These are phyloP conservation scores for Crithidia bombi DNA, from an alignment of 208 protist genomes.

Conservation along the genomic window DNA sequence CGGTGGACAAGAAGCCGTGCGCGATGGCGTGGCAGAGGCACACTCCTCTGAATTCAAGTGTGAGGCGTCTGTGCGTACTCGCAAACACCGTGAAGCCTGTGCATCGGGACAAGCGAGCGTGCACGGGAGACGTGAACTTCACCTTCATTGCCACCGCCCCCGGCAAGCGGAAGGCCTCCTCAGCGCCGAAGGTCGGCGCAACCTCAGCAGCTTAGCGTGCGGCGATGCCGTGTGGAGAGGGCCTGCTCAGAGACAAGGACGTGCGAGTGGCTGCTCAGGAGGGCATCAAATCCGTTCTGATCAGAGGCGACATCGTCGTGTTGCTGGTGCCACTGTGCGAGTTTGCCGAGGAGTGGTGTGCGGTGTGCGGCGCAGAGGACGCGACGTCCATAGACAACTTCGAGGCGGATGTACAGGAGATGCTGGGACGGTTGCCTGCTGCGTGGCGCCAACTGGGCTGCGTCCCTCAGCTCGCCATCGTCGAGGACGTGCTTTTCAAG, in stretches of 20 bases:
- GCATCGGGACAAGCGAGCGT: neutral
- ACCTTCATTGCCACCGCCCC: neutral
- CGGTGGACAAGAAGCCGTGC: neutral
- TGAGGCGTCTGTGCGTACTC: neutral
- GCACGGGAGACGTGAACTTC: too few relatives aligned
- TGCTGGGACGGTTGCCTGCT: slow-evolving; percentile 17
- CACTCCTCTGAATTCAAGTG: neutral
- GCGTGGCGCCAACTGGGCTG: slow-evolving; percentile 54
- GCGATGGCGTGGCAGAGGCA: neutral
- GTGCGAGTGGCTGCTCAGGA: neutral
- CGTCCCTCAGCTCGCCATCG: slow-evolving; percentile 51
- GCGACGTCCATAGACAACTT: neutral
- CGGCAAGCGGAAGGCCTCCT: too few relatives aligned
- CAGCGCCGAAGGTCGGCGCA: neutral
- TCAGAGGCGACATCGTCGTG: neutral
- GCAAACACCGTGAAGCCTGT: neutral
- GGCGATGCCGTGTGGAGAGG: too few relatives aligned
- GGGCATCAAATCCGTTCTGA: slow-evolving; percentile 1
- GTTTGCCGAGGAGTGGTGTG: neutral
- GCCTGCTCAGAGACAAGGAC: neutral
- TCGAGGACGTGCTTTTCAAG: slow-evolving; percentile 22
- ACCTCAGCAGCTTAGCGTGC: neutral
- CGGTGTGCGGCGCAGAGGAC: neutral
- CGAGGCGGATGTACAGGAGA: slow-evolving; percentile 1
- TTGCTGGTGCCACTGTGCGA: neutral